phyloP scores from a whole-genome alignment of 345 rosid species.

The Heritiera fomes region DNA sequence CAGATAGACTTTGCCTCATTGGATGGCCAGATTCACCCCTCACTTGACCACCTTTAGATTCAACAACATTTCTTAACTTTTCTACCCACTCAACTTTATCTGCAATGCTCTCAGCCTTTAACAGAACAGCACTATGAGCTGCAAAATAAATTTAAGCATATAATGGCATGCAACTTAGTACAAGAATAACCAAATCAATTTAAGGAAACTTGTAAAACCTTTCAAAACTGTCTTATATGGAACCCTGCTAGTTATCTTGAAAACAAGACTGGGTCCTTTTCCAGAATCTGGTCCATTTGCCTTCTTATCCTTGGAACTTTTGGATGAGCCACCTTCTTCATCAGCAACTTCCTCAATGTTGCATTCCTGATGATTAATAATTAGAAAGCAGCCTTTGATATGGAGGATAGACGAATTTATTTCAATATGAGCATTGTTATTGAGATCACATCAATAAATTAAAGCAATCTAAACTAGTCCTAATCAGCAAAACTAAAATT shows the following conservation, averaged over 20 bases:
- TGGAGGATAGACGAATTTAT: background rate
- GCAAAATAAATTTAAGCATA: slow-evolving; percentile 34
- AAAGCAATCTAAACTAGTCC: background rate
- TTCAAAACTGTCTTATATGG: slow-evolving; percentile 92
- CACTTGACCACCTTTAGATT: slow-evolving; percentile 67
- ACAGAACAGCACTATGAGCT: slow-evolving; percentile 85
- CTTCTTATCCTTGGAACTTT: slow-evolving; percentile 86
- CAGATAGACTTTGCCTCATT: slow-evolving; percentile 92
- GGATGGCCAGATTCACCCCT: slow-evolving; percentile 51
- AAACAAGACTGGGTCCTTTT: slow-evolving; percentile 65
- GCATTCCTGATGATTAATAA: slow-evolving; percentile 67
- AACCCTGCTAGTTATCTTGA: slow-evolving; percentile 84
- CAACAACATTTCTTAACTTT: slow-evolving; percentile 68
- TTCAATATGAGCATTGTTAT: background rate
- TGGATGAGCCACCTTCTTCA: slow-evolving; percentile 71
- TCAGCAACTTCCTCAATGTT: slow-evolving; percentile 75
- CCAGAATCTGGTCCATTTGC: slow-evolving; percentile 71
- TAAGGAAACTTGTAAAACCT: slow-evolving; percentile 44
- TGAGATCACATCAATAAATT: background rate
- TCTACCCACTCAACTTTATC: slow-evolving; percentile 90
- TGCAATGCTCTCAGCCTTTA: slow-evolving; percentile 87
- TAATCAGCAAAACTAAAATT: background rate
- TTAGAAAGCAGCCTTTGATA: slow-evolving; percentile 17
- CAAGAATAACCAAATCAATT: slow-evolving; percentile 19
- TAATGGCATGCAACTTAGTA: slow-evolving; percentile 9